Base-by-base conservation (phyloP, 495 filamentous ascomycete species). In the Penicillium silybi region DNA sequence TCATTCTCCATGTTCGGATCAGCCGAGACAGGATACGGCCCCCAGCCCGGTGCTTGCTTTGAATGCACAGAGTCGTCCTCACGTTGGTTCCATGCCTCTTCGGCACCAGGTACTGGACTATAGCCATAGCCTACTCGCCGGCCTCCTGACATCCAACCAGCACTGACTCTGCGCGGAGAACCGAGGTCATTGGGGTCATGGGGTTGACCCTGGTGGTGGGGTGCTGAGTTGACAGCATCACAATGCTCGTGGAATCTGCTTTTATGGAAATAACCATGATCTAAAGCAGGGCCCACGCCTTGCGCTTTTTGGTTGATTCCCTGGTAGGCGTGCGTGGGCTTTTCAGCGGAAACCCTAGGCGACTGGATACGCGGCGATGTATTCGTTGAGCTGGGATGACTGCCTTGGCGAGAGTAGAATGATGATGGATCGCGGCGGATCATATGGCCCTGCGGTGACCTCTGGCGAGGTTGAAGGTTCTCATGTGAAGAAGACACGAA, bases 141-240 rank as follows among this genome's bases (percentile, higher is more conserved):
- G 8, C 74, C 74, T 9, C 61, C 71, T 9, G 74, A 71, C 68
- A 77, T 73, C 74, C 74, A 77, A 11, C 72, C 74, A 17, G 70
- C 47, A 49, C 74, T 77, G 27, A 75, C 59, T 50, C 63, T 73
- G 9, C 73, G 67, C 40, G 63, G 48, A 4, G 61, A 52, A 4
- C 20, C 40, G 15, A 35, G 18, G 19, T 53, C 48, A 19, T 39
- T 44, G 7, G 48, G 41, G 4, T 51, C 52, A 8, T 51, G 52
- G 2, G 48, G 29, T 8, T 11, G 23, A 9, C 38, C 13, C 6
- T 49, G 42, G 18, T 15, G n/a, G 0, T 39, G 49, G 8, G 50
- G 34, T 1, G 47, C 22, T 6, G 54, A 54, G 29, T 22, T 44
- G 29, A 44, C 44, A 19, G 46, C 27, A 10, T 67, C 56, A 46